Conservation (phyloP, 306 rosid species). For the Glycine tomentella region DNA sequence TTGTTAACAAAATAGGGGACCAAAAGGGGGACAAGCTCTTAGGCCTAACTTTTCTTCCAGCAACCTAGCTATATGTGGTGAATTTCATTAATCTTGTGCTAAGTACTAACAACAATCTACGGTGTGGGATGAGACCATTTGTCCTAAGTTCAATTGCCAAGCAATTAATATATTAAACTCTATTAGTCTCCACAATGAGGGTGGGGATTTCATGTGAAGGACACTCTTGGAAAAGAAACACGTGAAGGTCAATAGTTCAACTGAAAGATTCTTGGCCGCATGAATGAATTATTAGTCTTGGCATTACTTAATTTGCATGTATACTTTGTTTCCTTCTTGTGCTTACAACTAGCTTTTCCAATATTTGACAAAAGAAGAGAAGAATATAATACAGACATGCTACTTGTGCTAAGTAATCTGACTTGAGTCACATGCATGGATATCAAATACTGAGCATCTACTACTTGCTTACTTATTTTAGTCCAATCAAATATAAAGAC, state of each 20-base stretch:
- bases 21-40: conserved; percentile 67
- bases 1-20: conserved; percentile 77
- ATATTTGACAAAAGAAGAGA: conserved; percentile 41
- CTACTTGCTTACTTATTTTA: neutral
- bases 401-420: conserved; percentile 23
- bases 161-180: conserved; percentile 17
- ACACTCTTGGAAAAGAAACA: conserved; percentile 53
- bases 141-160: conserved; percentile 47
- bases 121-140: conserved; percentile 55
- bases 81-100: conserved; percentile 37
- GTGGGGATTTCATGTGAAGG: conserved; percentile 60
- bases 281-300: conserved; percentile 42
- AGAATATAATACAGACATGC: conserved; percentile 31
- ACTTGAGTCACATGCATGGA: conserved; percentile 41
- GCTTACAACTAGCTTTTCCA: conserved; percentile 48
- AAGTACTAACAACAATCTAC: conserved; percentile 41
- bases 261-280: conserved; percentile 60
- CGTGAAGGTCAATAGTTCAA: conserved; percentile 75
- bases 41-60: conserved; percentile 52
- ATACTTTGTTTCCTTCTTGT: conserved; percentile 45
- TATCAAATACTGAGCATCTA: conserved; percentile 18
- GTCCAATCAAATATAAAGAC: neutral
- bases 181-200: conserved; percentile 43
- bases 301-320: conserved; percentile 27
- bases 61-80: conserved; percentile 50